Base-by-base conservation (phyloP, 441 rosid genomes). In the Daphne laureola region DNA sequence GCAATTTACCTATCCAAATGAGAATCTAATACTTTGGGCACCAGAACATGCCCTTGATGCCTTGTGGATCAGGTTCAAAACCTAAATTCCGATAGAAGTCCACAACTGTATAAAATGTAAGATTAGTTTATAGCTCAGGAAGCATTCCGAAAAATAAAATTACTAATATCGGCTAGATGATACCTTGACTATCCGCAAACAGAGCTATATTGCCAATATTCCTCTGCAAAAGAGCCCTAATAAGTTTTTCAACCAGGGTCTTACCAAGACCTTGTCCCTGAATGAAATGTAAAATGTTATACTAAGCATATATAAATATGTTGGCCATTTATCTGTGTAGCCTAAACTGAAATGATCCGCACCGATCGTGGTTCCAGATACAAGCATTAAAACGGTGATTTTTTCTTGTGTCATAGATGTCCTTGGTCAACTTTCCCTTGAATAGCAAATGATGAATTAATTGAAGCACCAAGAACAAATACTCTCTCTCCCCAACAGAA, bases 41-140 rank as follows among this genome's bases (percentile, higher is more conserved):
- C 96, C 97, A 92, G 73, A 92, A 92, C 98, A 92, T 92, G 53
- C 98, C 96, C 63, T 92, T 92, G 65, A 92, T 84, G 71, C 97
- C 98, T 65, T 92, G 96, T 31, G 97, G 98, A 64, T 92, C 98
- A 46, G 96, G 82, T 58, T 92, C 86, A 63, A 92, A 92, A 16
- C 98, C 98, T 63, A 92, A 70, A 60, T 92, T 89, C 64, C 67
- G 84, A 73, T 92, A 92, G 79, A 92, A 92, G 44, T 86, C 98
- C 67, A 92, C 94, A 62, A 92, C 96, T 88, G 78, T 82, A 73
- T 14, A 31, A 49, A 49, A 16, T 31, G 12, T 14, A 43, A 57
- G 11, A 48, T 51, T 44, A 31, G 38, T 31, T 31, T 31, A 31
- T 31, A 7, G 7, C 38, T 31, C 38, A 31, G 11, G 38, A 31